Evolutionary conservation across 805 yeast species (phyloP).

Genomic region (Schwanniomyces vanrijiae): DNA sequence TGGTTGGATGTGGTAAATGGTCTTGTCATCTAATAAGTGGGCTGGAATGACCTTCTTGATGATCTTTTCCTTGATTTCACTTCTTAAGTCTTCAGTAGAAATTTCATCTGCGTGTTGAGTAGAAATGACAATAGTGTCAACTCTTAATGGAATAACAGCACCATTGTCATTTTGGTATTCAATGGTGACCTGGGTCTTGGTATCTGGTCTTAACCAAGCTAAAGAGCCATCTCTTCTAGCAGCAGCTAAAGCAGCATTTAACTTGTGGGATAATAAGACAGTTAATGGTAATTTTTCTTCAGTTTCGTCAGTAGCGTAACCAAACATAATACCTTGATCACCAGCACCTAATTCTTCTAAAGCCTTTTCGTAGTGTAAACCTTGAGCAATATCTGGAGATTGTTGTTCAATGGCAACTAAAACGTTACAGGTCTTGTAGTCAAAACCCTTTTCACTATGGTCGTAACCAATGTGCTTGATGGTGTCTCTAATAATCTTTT

Average conservation of each 20-base stretch:
- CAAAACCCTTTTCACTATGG: conserved; percentile 93
- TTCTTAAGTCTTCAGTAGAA: conserved; percentile 88
- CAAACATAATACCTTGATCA: conserved; percentile 99
- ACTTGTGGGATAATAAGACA: conserved; percentile 88
- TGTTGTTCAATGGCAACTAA: conserved; percentile 99
- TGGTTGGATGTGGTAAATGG: conserved; percentile 98
- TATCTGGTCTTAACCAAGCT: conserved; percentile 98
- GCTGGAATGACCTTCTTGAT: conserved; percentile 92
- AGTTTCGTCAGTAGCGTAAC: conserved; percentile 98
- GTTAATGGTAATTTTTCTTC: conserved; percentile 97
- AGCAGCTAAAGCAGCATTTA: conserved; percentile 93
- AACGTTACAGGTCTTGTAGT: conserved; percentile 98
- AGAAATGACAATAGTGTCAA: conserved; percentile 95
- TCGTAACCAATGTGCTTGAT: conserved; percentile 98
- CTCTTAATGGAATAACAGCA: conserved; percentile 93
- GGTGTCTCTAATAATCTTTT: conserved; percentile 96
- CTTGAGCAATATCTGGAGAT: conserved; percentile 98
- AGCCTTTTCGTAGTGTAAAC: conserved; percentile 94
- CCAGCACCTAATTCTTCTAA: conserved; percentile 99
- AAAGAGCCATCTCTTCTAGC: conserved; percentile 96
- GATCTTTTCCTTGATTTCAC: conserved; percentile 73
- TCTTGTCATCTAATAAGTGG: conserved; percentile 87
- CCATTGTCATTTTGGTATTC: conserved; percentile 94
- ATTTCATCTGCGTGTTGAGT: conserved; percentile 98
- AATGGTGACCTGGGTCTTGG: conserved; percentile 98